phyloP scores from a whole-genome alignment of 2,329 filamentous ascomycete species.

The Didymella pomorum region DNA sequence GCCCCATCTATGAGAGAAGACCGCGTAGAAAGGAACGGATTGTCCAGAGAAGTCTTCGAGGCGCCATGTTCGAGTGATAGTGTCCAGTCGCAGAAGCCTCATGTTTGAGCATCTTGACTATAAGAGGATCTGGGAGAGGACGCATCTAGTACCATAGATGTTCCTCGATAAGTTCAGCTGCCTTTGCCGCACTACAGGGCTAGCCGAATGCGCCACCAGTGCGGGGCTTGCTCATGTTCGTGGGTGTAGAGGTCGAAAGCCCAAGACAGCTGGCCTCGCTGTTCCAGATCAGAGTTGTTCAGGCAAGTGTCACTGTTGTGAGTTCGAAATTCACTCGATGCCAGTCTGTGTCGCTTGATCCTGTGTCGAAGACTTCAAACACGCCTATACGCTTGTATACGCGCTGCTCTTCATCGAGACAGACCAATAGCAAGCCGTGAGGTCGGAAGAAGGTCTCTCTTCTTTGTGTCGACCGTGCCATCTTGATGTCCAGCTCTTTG shows the following conservation, averaged over 20 bases:
- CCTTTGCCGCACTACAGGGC: not conserved
- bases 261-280: not conserved
- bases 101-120: not conserved
- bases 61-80: not conserved
- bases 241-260: not conserved
- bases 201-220: not conserved
- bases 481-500: slow-evolving; percentile 2
- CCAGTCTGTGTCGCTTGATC: not conserved
- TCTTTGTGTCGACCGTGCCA: slow-evolving; percentile 2
- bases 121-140: too few species aligned
- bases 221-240: slow-evolving; percentile 3
- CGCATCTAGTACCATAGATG: too few species aligned
- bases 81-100: not conserved
- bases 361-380: slow-evolving; percentile 7
- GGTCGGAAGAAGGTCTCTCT: slow-evolving; percentile 11
- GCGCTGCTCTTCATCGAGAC: not conserved
- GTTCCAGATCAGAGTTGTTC: too few species aligned
- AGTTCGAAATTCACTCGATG: too few species aligned
- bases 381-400: slow-evolving; percentile 8
- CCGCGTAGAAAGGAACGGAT: not conserved
- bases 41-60: not conserved
- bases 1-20: not conserved
- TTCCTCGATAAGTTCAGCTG: too few species aligned
- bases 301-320: not conserved
- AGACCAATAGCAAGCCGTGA: slow-evolving; percentile 7